phyloP scores from a whole-genome alignment of 1,284 basidiomycete genomes.

The Cutaneotrichosporon dermatis region DNA sequence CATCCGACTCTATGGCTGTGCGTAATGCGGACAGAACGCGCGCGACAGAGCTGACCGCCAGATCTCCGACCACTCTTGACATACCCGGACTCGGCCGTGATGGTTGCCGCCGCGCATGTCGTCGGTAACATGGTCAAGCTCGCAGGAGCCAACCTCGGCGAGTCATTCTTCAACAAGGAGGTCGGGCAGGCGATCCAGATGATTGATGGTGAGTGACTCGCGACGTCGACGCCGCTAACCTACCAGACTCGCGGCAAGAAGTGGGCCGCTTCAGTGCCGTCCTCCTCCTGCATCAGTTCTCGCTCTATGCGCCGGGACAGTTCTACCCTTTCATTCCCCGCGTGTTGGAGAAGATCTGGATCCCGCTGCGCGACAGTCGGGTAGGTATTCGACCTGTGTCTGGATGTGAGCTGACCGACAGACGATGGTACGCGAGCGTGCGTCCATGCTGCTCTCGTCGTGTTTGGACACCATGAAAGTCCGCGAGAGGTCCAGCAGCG shows the following conservation, averaged over 20 bases:
- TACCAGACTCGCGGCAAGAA: conserved; percentile 43
- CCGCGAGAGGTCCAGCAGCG: conserved; percentile 47
- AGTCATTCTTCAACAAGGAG: conserved; percentile 47
- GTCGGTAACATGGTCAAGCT: conserved; percentile 47
- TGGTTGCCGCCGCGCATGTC: conserved; percentile 46
- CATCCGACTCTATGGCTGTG: conserved; percentile 46
- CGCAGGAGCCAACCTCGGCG: conserved; percentile 43
- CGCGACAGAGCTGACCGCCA: conserved; percentile 10
- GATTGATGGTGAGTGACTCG: conserved; percentile 40
- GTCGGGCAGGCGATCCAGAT: conserved; percentile 44
- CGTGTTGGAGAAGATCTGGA: conserved; percentile 85
- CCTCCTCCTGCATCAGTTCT: conserved; percentile 84
- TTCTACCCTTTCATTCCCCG: conserved; percentile 80
- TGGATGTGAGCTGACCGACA: conserved; percentile 15
- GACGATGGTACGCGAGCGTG: conserved; percentile 75
- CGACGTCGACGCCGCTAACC: neutral
- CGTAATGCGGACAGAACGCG: too few species aligned
- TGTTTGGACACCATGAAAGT: conserved; percentile 78
- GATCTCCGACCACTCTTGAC: conserved; percentile 45
- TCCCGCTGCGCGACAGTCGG: conserved; percentile 76
- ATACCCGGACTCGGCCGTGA: conserved; percentile 46
- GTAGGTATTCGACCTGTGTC: conserved; percentile 48
- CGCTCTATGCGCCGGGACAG: conserved; percentile 74
- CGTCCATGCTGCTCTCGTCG: conserved; percentile 81
- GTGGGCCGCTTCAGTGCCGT: conserved; percentile 47